Evolutionary conservation across 108 stramenopile genomes (phyloP).

Genomic region (Cyclotella kingstonii): DNA sequence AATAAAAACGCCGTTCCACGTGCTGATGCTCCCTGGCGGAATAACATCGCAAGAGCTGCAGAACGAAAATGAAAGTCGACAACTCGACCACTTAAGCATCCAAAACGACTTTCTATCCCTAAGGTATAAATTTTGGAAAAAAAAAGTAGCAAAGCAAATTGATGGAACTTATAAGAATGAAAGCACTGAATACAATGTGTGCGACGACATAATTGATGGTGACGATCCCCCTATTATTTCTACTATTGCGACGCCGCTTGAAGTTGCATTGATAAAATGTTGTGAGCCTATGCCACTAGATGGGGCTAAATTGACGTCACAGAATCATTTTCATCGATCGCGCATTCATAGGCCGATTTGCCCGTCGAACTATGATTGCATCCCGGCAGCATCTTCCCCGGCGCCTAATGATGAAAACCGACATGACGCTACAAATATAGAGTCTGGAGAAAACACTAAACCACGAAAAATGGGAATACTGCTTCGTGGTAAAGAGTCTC

Average conservation of each 20-base stretch:
- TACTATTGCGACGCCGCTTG: conserved; percentile 14
- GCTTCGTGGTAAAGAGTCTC: conserved; percentile 9
- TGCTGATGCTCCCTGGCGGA: conserved; percentile 25
- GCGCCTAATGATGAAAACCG: neutral
- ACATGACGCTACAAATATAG: neutral
- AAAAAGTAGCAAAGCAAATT: conserved; percentile 7
- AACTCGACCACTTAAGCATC: neutral
- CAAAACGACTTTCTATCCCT: conserved; percentile 23
- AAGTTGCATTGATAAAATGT: conserved; percentile 30
- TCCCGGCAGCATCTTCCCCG: neutral
- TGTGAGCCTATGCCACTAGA: conserved; percentile 17
- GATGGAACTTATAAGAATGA: neutral
- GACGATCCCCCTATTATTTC: conserved; percentile 3
- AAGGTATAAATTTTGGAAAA: conserved; percentile 26
- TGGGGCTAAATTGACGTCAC: neutral
- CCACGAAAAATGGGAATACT: conserved; percentile 14
- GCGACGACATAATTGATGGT: neutral
- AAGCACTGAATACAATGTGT: neutral
- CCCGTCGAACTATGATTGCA: conserved; percentile 24
- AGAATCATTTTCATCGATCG: conserved; percentile 15
- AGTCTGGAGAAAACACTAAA: neutral
- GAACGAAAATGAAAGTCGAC: neutral
- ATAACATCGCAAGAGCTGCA: conserved; percentile 1
- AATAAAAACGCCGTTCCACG: conserved; percentile 15
- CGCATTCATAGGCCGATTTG: conserved; percentile 13